Evolutionary conservation across 306 rosid genomes (phyloP).

Genomic region (Geum urbanum): DNA sequence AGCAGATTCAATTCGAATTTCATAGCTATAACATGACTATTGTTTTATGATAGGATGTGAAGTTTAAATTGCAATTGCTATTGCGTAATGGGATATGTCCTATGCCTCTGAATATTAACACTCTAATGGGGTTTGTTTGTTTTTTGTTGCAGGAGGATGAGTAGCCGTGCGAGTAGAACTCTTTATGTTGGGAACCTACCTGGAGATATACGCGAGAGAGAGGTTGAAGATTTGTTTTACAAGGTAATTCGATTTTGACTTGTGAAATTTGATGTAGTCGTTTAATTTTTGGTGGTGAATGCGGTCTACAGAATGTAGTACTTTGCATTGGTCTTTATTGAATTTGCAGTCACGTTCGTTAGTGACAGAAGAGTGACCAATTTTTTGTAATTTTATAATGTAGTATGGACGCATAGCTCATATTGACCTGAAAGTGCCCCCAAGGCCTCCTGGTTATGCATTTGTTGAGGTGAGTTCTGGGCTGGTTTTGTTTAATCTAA

Average conservation of each 20-base stretch:
- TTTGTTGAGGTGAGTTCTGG: slow-evolving; percentile 80
- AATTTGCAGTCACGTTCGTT: neutral
- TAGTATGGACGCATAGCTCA: slow-evolving; percentile 93
- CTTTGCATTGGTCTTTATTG: neutral
- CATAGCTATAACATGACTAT: neutral
- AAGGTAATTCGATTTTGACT: slow-evolving; percentile 46
- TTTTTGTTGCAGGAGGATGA: slow-evolving; percentile 59
- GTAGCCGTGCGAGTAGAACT: slow-evolving; percentile 85
- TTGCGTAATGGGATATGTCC: neutral
- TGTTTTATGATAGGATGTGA: neutral
- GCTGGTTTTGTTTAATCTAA: neutral
- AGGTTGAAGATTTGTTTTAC: slow-evolving; percentile 87
- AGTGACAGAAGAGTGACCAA: neutral
- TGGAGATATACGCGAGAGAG: slow-evolving; percentile 97
- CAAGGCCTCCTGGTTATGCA: slow-evolving; percentile 99
- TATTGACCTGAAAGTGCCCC: slow-evolving; percentile 95
- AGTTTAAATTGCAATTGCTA: neutral
- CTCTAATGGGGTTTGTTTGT: neutral
- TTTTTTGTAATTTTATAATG: slow-evolving; percentile 7
- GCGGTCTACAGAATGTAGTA: neutral
- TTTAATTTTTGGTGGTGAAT: neutral
- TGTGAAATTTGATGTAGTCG: neutral
- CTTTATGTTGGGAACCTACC: slow-evolving; percentile 97
- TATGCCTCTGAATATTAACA: neutral
- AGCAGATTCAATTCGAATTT: neutral